A percentile compares a stretch with the other conserved stretches of the same genome.
Evolutionary conservation across 2,329 filamentous ascomycete genomes (phyloP).

Genomic region (Nannizzia gypsea): DNA sequence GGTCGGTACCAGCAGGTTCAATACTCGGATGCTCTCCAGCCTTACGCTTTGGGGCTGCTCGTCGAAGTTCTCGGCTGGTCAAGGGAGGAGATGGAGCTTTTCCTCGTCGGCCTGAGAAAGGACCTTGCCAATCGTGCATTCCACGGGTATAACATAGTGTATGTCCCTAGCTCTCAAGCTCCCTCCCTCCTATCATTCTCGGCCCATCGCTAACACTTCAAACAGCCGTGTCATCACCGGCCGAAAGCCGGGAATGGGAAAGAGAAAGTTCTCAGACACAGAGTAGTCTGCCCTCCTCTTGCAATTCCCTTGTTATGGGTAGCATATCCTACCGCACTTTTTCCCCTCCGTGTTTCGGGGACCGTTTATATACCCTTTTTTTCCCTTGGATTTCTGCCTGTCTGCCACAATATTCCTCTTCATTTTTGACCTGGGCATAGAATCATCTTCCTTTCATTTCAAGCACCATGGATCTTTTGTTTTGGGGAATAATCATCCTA

Average conservation of each 20-base stretch:
- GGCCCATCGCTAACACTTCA: not conserved
- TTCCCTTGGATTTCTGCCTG: not conserved
- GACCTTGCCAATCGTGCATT: slow-evolving; percentile 4
- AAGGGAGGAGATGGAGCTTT: slow-evolving; percentile 5
- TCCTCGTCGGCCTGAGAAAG: slow-evolving; percentile 4
- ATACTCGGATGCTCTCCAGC: slow-evolving; percentile 6
- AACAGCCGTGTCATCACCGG: slow-evolving; percentile 2
- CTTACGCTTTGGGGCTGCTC: slow-evolving; percentile 5
- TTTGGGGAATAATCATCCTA: not conserved
- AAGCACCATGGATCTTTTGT: not conserved
- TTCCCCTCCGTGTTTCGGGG: not conserved
- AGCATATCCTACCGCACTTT: not conserved
- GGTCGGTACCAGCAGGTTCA: slow-evolving; percentile 4
- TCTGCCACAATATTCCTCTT: not conserved
- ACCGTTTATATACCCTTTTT: not conserved
- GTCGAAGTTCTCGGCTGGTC: slow-evolving; percentile 8
- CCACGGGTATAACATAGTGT: slow-evolving; percentile 9
- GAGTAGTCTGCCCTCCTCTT: not conserved
- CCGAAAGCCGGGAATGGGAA: not conserved
- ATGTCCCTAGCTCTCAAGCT: not conserved
- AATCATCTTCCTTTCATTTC: not conserved
- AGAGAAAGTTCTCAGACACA: not conserved
- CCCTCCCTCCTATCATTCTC: not conserved
- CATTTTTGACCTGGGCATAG: not conserved
- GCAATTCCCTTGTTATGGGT: not conserved